Evolutionary conservation across 129 eudicot species (phyloP), one percentile per base, ranked within the genome.

Genomic region (Dittrichia graveolens): DNA sequence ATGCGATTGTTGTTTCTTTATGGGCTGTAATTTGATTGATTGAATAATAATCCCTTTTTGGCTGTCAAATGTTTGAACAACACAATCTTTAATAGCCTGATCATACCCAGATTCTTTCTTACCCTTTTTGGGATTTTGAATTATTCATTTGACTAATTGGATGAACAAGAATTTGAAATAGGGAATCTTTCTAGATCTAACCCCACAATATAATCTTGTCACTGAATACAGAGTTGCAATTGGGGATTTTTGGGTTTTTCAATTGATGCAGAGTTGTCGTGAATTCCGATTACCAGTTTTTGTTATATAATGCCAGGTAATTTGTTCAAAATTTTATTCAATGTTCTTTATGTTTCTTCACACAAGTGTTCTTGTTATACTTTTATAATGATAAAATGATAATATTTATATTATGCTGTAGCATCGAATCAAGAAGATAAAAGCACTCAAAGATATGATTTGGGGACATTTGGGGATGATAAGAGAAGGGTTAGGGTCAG

Each of bases 381-480:
- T 19, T 8, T 15, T 13, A 24, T 53, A 14, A n/a, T 16, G 7
- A 47, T 48, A 19, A 38, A 4, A 42, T 61, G 19, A 74, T 39
- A 5, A 35, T n/a, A 44, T 11, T 55, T 12, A 14, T 70, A 14
- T 71, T 67, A 47, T 70, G 76, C 80, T 64, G 68, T 76, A 67
- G 84, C 65, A 70, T 19, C 52, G 74, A 64, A 60, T 55, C 80
- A 71, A 57, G 95, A 77, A 58, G 92, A 86, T 75, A 85, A 57
- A 38, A 79, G 81, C 31, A 68, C 59, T 40, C 85, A 78, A 72
- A 79, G 82, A 74, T 88, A 84, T 67, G 92, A 83, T 81, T 52
- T 68, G 34, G 91, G 84, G 80, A 61, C 69, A 35, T 80, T 74
- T 43, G 98, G 82, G 84, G 95, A 84, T 40, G 95, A 93, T 74